Percentiles rank a stretch among this genome's conserved stretches.
These are phyloP conservation scores for Colletotrichum sojae DNA, from an alignment of 2,329 filamentous ascomycete genomes.

Conservation along the genomic window DNA sequence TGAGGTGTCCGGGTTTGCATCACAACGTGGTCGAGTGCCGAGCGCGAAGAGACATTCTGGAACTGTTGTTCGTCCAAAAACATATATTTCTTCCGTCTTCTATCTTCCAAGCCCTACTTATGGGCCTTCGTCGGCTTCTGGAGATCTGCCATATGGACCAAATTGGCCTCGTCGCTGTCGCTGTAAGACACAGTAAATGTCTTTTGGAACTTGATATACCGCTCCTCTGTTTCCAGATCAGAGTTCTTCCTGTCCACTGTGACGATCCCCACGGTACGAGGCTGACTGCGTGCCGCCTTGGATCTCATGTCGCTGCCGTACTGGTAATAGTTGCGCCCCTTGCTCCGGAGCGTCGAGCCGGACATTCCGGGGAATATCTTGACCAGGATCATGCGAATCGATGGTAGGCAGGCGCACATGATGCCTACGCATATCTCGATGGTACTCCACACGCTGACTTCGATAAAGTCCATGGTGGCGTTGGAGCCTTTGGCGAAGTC, in stretches of 20 bases:
- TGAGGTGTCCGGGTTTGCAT: too few species aligned
- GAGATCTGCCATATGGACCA: conserved; percentile 50
- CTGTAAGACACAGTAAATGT: conserved; percentile 53
- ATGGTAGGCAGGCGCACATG: conserved; percentile 53
- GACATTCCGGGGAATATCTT: conserved; percentile 48
- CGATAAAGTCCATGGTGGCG: conserved; percentile 45
- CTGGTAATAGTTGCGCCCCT: conserved; percentile 35
- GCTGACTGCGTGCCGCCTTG: conserved; percentile 7
- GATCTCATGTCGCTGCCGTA: conserved; percentile 35
- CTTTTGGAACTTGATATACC: conserved; percentile 50
- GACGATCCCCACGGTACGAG: conserved; percentile 21
- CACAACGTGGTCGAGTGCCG: too few species aligned
- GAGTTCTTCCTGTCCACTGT: conserved; percentile 19
- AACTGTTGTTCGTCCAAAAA: too few species aligned
- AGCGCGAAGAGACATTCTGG: too few species aligned
- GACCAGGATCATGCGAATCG: conserved; percentile 48
- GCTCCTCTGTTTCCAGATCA: conserved; percentile 9
- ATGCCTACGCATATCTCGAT: conserved; percentile 55
- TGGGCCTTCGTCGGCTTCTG: conserved; percentile 18
- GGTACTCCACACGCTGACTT: conserved; percentile 50
- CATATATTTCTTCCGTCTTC: too few species aligned
- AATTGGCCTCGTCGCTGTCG: conserved; percentile 47
- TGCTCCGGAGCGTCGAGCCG: conserved; percentile 39
- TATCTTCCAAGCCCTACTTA: too few species aligned
- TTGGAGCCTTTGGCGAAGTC: conserved; percentile 43